A percentile compares a stretch with the other conserved stretches of the same genome.
Evolutionary conservation across 768 basidiomycete genomes (phyloP).

Genomic region (Rhizopogon vesiculosus): DNA sequence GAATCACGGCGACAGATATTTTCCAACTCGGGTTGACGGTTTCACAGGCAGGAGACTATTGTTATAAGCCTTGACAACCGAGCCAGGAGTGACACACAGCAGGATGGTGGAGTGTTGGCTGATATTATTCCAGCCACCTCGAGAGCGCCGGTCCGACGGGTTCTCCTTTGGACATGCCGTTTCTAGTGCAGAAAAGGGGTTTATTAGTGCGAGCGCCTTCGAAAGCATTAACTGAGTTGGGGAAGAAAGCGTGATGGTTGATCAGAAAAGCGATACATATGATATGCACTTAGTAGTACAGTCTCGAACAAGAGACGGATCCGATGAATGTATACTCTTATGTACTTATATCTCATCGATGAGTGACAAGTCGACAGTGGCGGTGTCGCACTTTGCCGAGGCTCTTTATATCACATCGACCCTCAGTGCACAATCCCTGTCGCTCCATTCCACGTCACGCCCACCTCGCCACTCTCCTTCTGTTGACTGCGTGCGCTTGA

Average conservation of each 20-base stretch:
- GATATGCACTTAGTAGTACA: background rate
- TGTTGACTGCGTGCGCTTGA: slow-evolving; percentile 9
- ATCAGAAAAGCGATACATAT: too few relatives aligned
- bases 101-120: slow-evolving; percentile 1
- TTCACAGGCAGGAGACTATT: slow-evolving; percentile 7
- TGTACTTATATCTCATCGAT: background rate
- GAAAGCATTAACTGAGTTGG: background rate
- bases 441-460: slow-evolving; percentile 1
- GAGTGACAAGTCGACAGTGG: slow-evolving; percentile 5
- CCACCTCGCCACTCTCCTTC: slow-evolving; percentile 9
- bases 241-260: too few relatives aligned
- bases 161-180: slow-evolving; percentile 10
- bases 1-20: too few relatives aligned
- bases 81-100: slow-evolving; percentile 4
- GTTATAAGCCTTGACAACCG: slow-evolving; percentile 13
- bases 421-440: background rate
- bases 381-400: slow-evolving; percentile 12
- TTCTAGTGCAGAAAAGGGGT: slow-evolving; percentile 1
- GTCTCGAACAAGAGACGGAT: background rate
- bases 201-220: background rate
- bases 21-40: background rate
- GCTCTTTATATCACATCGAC: slow-evolving; percentile 2
- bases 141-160: slow-evolving; percentile 8
- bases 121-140: slow-evolving; percentile 4
- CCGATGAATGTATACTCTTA: background rate